A percentile compares a stretch with the other conserved stretches of the same genome.
phyloP scores from a whole-genome alignment of 2,329 filamentous ascomycete species.

The Colletotrichum sp. region DNA sequence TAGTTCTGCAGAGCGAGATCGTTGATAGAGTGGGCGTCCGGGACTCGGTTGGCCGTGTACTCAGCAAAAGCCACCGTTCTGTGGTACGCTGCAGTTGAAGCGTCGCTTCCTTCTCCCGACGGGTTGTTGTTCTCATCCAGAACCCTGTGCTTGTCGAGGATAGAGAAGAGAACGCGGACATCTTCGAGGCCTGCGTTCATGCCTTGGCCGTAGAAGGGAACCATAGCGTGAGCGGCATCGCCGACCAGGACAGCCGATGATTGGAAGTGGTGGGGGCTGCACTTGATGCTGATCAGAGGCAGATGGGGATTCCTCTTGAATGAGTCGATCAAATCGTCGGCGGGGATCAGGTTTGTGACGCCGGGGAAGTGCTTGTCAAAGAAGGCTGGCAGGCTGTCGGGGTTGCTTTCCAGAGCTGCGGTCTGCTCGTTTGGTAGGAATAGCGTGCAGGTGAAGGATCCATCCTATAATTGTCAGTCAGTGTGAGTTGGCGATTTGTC shows the following conservation, averaged over 20 bases:
- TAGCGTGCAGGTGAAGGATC: conserved; percentile 92
- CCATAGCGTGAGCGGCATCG: conserved; percentile 96
- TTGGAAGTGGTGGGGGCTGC: conserved; percentile 82
- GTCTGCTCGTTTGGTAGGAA: conserved; percentile 82
- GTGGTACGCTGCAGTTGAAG: conserved; percentile 62
- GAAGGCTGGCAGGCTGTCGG: conserved; percentile 67
- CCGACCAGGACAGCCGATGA: conserved; percentile 84
- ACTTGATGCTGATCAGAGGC: conserved; percentile 92
- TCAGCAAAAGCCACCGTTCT: conserved; percentile 74
- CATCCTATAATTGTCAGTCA: conserved; percentile 61
- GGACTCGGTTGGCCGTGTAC: conserved; percentile 76
- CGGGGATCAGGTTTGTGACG: conserved; percentile 74
- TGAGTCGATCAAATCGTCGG: conserved; percentile 71
- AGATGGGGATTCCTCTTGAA: conserved; percentile 87
- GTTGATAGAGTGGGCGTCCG: conserved; percentile 89
- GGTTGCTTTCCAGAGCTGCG: conserved; percentile 66
- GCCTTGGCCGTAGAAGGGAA: conserved; percentile 97
- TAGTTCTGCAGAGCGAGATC: conserved; percentile 92
- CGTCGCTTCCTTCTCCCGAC: conserved; percentile 35
- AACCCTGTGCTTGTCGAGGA: conserved; percentile 72
- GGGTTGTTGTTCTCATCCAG: conserved; percentile 50
- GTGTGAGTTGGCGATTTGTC: rapidly evolving
- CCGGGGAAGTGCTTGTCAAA: conserved; percentile 89
- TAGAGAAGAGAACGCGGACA: conserved; percentile 83
- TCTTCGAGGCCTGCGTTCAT: conserved; percentile 98